Evolutionary conservation across 148 eudicot genomes (phyloP).

Genomic region (Rhododendron simsii): DNA sequence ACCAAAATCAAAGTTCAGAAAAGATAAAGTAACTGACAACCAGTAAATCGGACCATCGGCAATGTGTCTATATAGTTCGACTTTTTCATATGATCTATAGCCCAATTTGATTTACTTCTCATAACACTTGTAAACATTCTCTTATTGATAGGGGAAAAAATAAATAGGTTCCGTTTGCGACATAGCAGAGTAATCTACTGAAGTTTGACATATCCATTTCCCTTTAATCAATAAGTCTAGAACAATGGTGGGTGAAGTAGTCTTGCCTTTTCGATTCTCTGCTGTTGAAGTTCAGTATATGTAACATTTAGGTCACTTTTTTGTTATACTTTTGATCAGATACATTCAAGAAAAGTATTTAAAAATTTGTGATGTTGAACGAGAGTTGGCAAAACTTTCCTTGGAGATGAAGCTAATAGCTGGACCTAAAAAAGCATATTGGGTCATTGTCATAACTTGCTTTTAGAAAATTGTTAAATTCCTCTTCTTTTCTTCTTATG

Average conservation of each 20-base stretch:
- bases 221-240: neutral
- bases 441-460: neutral
- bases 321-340: constrained; percentile 30
- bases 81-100: neutral
- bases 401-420: constrained; percentile 93
- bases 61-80: neutral
- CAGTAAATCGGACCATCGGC: neutral
- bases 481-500: neutral
- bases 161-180: neutral
- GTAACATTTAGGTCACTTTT: neutral
- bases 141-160: neutral
- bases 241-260: neutral
- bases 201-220: neutral
- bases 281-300: neutral
- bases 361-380: constrained; percentile 91
- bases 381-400: constrained; percentile 69
- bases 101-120: neutral
- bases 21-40: neutral
- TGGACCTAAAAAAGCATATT: constrained; percentile 92
- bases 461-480: neutral
- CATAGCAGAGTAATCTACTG: neutral
- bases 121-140: neutral
- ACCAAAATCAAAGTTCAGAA: neutral
- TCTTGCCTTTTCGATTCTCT: neutral
- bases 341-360: constrained; percentile 87